Percentiles rank a stretch among this genome's conserved stretches.
Conservation (phyloP, 192 early-diverging fungal genomes). For the Phlyctochytrium bullatum region DNA sequence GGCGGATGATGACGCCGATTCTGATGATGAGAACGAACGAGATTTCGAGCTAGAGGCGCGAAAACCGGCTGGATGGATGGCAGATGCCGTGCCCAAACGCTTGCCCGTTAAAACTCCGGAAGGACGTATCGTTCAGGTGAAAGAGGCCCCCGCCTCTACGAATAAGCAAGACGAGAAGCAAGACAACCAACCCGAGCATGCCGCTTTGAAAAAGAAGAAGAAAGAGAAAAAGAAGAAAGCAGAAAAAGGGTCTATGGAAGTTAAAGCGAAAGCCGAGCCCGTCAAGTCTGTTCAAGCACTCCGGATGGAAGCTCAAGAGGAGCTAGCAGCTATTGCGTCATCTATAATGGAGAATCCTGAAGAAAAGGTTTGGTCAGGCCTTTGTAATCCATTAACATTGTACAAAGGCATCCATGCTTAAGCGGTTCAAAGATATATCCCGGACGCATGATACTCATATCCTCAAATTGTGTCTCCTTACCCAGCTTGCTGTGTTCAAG, state of each 20-base stretch:
- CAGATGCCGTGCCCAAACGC: constrained; percentile 53
- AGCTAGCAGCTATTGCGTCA: constrained; percentile 78
- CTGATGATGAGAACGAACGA: constrained; percentile 54
- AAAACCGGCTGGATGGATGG: constrained; percentile 51
- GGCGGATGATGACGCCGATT: constrained; percentile 39
- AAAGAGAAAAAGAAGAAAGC: constrained; percentile 22
- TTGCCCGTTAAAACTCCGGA: constrained; percentile 69
- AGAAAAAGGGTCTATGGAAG: constrained; percentile 16
- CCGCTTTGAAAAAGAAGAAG: neutral
- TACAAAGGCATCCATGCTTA: constrained; percentile 42
- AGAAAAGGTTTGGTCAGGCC: constrained; percentile 47
- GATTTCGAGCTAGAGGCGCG: constrained; percentile 63
- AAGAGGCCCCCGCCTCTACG: neutral
- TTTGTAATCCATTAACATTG: constrained; percentile 10
- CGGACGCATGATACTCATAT: constrained; percentile 62
- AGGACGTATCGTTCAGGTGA: constrained; percentile 41
- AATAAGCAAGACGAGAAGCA: no score
- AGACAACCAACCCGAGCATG: no score
- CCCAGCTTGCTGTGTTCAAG: constrained; percentile 89
- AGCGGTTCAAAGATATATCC: constrained; percentile 63
- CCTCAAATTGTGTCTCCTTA: constrained; percentile 74
- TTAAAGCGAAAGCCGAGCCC: constrained; percentile 44
- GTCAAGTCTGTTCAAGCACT: constrained; percentile 11
- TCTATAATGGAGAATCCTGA: constrained; percentile 81
- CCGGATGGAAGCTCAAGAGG: constrained; percentile 53